A percentile compares a stretch with the other conserved stretches of the same genome.
Conservation (phyloP, 768 basidiomycete species). For the Rhizopogon vinicolor region DNA sequence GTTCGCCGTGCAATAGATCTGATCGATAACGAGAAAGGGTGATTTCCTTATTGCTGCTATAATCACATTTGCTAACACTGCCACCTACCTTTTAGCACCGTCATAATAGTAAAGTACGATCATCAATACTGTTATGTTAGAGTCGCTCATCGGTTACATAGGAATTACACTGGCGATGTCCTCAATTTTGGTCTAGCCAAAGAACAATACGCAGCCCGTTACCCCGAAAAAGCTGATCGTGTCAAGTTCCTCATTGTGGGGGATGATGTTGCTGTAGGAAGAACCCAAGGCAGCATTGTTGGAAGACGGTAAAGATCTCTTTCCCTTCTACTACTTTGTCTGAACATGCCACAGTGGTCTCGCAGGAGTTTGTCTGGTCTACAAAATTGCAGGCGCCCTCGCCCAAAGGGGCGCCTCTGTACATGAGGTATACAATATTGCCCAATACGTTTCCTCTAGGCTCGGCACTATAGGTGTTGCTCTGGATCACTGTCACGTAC, state of each 20-base stretch:
- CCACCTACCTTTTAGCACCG: slow-evolving; percentile 40
- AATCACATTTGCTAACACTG: neutral
- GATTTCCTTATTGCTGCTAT: slow-evolving; percentile 13
- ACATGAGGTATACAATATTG: slow-evolving; percentile 61
- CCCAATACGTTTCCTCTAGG: slow-evolving; percentile 60
- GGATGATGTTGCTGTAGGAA: slow-evolving; percentile 87
- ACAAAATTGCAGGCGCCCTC: slow-evolving; percentile 87
- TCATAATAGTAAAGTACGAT: slow-evolving; percentile 78
- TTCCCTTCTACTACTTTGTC: neutral
- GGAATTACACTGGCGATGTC: slow-evolving; percentile 88
- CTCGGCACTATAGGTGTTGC: slow-evolving; percentile 84
- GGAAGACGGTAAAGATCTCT: slow-evolving; percentile 56
- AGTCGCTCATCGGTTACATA: slow-evolving; percentile 20
- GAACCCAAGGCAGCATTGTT: slow-evolving; percentile 76
- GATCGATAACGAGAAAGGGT: slow-evolving; percentile 71
- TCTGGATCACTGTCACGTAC: slow-evolving; percentile 84
- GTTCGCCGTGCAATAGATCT: slow-evolving; percentile 78
- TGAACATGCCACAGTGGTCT: slow-evolving; percentile 52
- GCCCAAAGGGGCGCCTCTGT: slow-evolving; percentile 64
- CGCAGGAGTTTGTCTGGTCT: slow-evolving; percentile 78
- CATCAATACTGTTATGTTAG: neutral
- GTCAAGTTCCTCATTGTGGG: slow-evolving; percentile 81
- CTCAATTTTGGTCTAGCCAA: slow-evolving; percentile 89
- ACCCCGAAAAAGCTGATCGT: slow-evolving; percentile 60
- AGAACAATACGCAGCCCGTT: slow-evolving; percentile 72